phyloP scores from a whole-genome alignment of 2,329 filamentous ascomycete genomes.

The Parafenestella ontariensis region DNA sequence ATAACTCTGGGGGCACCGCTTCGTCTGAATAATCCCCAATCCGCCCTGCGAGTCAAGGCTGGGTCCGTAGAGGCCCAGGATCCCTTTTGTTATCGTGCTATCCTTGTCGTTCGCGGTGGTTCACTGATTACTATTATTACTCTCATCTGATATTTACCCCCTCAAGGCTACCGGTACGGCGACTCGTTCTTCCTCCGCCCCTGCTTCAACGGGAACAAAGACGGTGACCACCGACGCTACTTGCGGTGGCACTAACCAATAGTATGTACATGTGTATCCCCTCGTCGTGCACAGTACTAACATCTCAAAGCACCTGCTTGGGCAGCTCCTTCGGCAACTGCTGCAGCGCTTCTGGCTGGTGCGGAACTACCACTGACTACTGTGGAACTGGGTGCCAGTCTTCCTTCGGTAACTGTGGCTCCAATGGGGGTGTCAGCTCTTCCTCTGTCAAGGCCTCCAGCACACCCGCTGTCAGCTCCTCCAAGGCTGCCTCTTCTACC shows the following conservation, averaged over 20 bases:
- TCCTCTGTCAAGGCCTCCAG: not conserved
- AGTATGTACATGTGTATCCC: conserved; percentile 8
- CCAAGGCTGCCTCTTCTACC: conserved; percentile 8
- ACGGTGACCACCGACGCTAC: conserved; percentile 50
- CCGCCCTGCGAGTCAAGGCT: conserved; percentile 5
- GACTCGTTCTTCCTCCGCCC: conserved; percentile 5
- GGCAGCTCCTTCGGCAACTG: conserved; percentile 54
- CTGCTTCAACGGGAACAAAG: conserved; percentile 25
- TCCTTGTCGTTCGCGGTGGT: conserved; percentile 2
- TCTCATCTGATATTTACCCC: conserved; percentile 11
- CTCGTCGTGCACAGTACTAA: not conserved
- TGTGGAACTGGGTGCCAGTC: conserved; percentile 41
- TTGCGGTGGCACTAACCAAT: conserved; percentile 52
- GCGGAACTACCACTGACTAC: conserved; percentile 29
- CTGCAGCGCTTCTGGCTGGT: conserved; percentile 51
- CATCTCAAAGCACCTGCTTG: conserved; percentile 46
- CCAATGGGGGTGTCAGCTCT: conserved; percentile 6
- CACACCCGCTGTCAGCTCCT: not conserved
- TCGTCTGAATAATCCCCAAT: not conserved
- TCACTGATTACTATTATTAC: not conserved
- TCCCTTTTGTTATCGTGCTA: conserved; percentile 7
- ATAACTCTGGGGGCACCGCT: not conserved
- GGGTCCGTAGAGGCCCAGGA: conserved; percentile 1
- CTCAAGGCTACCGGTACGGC: conserved; percentile 4
- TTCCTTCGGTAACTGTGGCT: conserved; percentile 35